Conservation (phyloP, 176 grass and related monocot species). For the Aegilops speltoides region DNA sequence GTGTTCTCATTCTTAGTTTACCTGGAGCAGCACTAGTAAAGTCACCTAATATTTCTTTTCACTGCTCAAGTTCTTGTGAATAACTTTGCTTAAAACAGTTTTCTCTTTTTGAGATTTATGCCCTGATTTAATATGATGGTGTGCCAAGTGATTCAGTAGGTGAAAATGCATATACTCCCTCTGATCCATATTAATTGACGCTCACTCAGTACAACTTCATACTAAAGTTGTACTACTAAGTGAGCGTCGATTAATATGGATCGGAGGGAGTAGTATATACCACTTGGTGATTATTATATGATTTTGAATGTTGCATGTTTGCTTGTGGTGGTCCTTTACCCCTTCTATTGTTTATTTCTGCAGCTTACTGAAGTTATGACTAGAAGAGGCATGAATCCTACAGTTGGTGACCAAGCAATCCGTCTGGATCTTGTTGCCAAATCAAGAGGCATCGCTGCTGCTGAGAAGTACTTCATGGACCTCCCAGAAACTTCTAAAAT, state of each 20-base stretch:
- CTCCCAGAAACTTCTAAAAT: constrained; percentile 85
- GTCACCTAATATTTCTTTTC: background rate
- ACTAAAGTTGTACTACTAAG: too few relatives aligned
- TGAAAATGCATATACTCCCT: background rate
- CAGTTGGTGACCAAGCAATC: constrained; percentile 85
- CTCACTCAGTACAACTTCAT: too few relatives aligned
- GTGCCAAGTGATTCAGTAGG: constrained; percentile 14
- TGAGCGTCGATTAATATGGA: too few relatives aligned
- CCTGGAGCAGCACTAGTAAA: background rate
- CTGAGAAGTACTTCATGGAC: constrained; percentile 93
- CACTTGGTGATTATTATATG: background rate
- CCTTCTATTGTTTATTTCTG: constrained; percentile 11
- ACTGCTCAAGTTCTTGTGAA: background rate
- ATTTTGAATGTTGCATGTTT: background rate
- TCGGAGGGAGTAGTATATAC: background rate
- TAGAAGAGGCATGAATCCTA: constrained; percentile 90
- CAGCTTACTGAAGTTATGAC: constrained; percentile 83
- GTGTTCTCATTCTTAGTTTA: constrained; percentile 11
- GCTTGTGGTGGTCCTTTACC: background rate
- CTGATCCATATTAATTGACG: too few relatives aligned
- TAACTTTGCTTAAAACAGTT: background rate
- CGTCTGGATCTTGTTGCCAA: constrained; percentile 81
- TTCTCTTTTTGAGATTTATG: background rate
- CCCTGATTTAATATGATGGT: constrained; percentile 1
- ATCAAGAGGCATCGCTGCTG: constrained; percentile 70